Conservation (phyloP, 306 rosid genomes). For the Sechiopsis laciniata region DNA sequence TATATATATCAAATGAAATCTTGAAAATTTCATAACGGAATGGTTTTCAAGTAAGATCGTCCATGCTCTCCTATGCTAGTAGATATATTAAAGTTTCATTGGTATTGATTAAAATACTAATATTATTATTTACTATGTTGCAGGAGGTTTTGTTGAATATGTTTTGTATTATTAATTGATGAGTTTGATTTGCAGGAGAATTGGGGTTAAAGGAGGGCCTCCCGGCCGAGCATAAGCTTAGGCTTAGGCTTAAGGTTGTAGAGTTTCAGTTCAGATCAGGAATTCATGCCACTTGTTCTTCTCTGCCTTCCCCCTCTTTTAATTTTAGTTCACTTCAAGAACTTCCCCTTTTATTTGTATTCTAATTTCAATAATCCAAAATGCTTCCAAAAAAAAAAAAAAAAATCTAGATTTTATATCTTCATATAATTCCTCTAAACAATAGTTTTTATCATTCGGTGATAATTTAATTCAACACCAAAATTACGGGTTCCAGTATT, state of each 20-base stretch:
- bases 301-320: not conserved
- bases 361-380: not conserved
- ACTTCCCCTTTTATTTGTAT: not conserved
- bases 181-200: not conserved
- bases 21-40: no score
- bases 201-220: constrained; percentile 9
- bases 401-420: not conserved
- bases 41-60: no score
- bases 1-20: no score
- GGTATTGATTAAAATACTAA: no score
- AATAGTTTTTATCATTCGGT: no score
- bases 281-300: not conserved
- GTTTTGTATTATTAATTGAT: not conserved
- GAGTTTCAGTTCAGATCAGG: not conserved
- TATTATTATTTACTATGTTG: not conserved
- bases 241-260: not conserved
- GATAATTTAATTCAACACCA: no score
- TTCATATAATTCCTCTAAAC: no score
- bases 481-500: no score
- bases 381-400: not conserved
- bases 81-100: no score
- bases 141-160: not conserved
- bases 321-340: no score
- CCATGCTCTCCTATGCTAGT: no score
- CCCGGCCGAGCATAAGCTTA: not conserved